Percentiles rank a stretch among this genome's conserved stretches.
phyloP scores from a whole-genome alignment of 495 filamentous ascomycete genomes.

The Tirmania nivea region DNA sequence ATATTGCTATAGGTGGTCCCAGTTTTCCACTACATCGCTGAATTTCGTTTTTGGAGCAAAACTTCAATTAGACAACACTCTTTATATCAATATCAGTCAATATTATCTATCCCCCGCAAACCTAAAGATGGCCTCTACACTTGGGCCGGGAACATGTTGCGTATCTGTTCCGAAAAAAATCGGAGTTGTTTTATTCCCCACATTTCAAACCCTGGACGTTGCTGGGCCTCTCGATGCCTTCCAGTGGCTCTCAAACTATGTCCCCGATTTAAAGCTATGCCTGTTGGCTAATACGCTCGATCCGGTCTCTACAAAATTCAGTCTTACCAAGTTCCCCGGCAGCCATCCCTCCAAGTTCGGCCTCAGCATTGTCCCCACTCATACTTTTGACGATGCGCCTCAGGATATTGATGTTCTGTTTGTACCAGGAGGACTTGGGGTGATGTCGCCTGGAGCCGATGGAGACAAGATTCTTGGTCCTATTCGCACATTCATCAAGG shows the following conservation, averaged over 20 bases:
- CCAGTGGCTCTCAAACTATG: constrained; percentile 28
- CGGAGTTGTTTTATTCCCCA: constrained; percentile 25
- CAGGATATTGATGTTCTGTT: constrained; percentile 38
- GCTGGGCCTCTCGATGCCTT: constrained; percentile 36
- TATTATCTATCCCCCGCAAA: no score
- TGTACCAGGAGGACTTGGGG: constrained; percentile 41
- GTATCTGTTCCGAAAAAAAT: constrained; percentile 11
- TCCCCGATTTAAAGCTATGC: constrained; percentile 22
- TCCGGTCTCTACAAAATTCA: constrained; percentile 24
- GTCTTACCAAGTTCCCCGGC: not conserved
- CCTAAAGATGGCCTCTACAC: no score
- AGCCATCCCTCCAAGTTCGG: constrained; percentile 19
- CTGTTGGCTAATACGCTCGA: constrained; percentile 33
- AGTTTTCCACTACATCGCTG: no score
- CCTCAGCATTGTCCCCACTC: constrained; percentile 36
- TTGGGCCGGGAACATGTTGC: constrained; percentile 1
- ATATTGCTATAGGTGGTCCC: no score
- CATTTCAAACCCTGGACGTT: constrained; percentile 31
- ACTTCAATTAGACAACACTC: no score
- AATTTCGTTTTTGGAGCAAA: no score
- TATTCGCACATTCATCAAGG: constrained; percentile 26
- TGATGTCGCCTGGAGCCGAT: constrained; percentile 19
- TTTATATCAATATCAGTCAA: no score
- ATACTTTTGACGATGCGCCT: constrained; percentile 30
- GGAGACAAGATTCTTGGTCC: constrained; percentile 6